phyloP scores from a whole-genome alignment of 2,329 filamentous ascomycete genomes.

The Xylariaceae sp. region DNA sequence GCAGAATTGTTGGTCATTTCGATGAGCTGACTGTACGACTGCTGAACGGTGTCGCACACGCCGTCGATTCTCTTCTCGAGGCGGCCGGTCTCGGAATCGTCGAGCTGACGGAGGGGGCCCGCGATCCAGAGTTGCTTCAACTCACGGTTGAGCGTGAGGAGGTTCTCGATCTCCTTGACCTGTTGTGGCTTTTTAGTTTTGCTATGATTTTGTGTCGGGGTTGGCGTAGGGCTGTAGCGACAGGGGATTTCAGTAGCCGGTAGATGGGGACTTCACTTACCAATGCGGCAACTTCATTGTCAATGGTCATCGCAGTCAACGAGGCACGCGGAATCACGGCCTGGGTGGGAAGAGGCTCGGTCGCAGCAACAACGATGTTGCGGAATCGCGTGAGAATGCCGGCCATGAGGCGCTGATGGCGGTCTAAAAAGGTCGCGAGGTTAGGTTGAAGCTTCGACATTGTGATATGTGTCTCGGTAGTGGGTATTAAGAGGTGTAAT shows the following conservation, averaged over 20 bases:
- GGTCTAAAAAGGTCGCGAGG: slow-evolving; percentile 34
- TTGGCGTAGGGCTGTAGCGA: too few species aligned
- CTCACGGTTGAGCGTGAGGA: slow-evolving; percentile 43
- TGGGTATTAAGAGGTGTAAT: too few species aligned
- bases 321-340: slow-evolving; percentile 36
- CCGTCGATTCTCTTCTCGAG: slow-evolving; percentile 34
- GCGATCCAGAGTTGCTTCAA: slow-evolving; percentile 48
- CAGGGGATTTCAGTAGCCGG: too few species aligned
- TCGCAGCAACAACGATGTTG: slow-evolving; percentile 38
- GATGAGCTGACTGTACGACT: slow-evolving; percentile 30
- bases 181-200: slow-evolving; percentile 18
- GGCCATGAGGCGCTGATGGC: slow-evolving; percentile 41
- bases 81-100: slow-evolving; percentile 36
- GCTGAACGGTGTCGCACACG: slow-evolving; percentile 29
- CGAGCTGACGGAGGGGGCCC: slow-evolving; percentile 41
- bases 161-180: slow-evolving; percentile 40
- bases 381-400: slow-evolving; percentile 41
- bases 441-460: slow-evolving; percentile 2
- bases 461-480: not conserved
- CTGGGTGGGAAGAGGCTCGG: slow-evolving; percentile 33
- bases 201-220: too few species aligned
- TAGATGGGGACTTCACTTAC: slow-evolving; percentile 24
- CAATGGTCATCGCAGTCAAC: slow-evolving; percentile 38
- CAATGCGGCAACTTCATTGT: slow-evolving; percentile 35
- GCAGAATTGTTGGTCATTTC: slow-evolving; percentile 23